These are phyloP conservation scores for Vanrija humicola DNA, from an alignment of 1,284 basidiomycete genomes.

Conservation along the genomic window DNA sequence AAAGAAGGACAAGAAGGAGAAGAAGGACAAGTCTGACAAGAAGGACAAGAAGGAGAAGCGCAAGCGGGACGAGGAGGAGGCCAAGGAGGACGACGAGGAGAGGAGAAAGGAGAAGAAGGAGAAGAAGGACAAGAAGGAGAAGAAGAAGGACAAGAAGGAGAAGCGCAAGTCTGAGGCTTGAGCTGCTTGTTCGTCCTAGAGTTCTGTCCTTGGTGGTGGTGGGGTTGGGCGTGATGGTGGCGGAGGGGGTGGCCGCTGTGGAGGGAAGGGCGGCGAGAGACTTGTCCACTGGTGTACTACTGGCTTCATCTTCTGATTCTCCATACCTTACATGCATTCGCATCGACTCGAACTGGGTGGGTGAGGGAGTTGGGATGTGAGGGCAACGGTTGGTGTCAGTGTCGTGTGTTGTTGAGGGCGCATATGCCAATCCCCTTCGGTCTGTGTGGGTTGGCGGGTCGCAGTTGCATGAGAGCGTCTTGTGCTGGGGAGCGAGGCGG, in stretches of 20 bases:
- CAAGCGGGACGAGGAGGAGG: constrained; percentile 20
- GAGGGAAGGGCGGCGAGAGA: neutral
- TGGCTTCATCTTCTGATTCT: constrained; percentile 4
- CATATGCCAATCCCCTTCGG: too few species aligned
- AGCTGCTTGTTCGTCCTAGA: neutral
- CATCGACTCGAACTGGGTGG: constrained; percentile 1
- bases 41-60: constrained; percentile 9
- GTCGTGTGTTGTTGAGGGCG: too few species aligned
- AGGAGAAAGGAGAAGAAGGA: constrained; percentile 39
- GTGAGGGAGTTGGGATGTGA: neutral
- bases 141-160: constrained; percentile 30
- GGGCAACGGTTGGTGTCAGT: neutral
- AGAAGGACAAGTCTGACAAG: constrained; percentile 54
- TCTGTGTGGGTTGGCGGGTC: too few species aligned
- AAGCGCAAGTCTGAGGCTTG: constrained; percentile 6
- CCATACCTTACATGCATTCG: constrained; percentile 10
- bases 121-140: constrained; percentile 19
- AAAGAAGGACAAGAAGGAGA: constrained; percentile 76
- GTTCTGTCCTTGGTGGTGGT: neutral
- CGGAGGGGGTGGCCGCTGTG: neutral
- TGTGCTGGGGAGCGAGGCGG: too few species aligned
- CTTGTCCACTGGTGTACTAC: constrained; percentile 9
- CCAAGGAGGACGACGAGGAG: constrained; percentile 21
- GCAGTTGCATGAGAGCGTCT: too few species aligned
- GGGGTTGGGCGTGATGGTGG: neutral